Evolutionary conservation across 108 stramenopile genomes (phyloP).

Genomic region (Skeletonema potamos): DNA sequence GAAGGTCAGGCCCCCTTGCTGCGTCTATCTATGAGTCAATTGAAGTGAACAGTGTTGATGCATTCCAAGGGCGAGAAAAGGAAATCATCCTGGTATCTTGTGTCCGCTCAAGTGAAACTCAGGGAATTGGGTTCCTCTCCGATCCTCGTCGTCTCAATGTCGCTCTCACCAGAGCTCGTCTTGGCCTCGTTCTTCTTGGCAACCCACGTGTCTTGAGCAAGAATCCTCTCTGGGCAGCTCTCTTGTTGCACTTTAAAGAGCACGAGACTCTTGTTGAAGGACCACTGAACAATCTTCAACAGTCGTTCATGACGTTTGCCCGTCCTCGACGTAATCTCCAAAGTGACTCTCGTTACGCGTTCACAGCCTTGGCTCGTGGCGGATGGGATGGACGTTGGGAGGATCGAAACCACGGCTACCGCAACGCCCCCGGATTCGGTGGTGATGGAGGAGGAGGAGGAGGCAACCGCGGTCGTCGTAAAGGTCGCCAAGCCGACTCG

Average conservation of each 20-base stretch:
- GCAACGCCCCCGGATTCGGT: conserved; percentile 54
- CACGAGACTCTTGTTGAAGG: conserved; percentile 89
- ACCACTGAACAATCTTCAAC: conserved; percentile 90
- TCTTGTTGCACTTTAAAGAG: conserved; percentile 93
- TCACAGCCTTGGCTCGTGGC: conserved; percentile 88
- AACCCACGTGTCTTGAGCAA: conserved; percentile 96
- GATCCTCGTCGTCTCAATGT: conserved; percentile 99
- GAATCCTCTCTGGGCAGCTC: conserved; percentile 95
- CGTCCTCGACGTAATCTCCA: conserved; percentile 83
- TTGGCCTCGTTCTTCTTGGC: conserved; percentile 93
- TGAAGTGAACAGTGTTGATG: conserved; percentile 97
- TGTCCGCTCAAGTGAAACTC: conserved; percentile 96
- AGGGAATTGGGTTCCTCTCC: conserved; percentile 97
- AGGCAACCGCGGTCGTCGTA: conserved; percentile 54
- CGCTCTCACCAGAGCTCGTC: conserved; percentile 94
- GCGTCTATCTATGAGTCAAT: conserved; percentile 88
- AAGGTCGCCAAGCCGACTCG: conserved; percentile 69
- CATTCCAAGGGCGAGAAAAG: conserved; percentile 99
- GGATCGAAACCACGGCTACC: conserved; percentile 52
- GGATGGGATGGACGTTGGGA: conserved; percentile 92
- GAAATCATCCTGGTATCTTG: conserved; percentile 97
- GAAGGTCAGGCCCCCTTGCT: conserved; percentile 81
- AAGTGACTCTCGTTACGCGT: conserved; percentile 85
- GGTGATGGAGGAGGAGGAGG: conserved; percentile 46
- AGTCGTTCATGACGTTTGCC: conserved; percentile 92